Evolutionary conservation across 2,329 filamentous ascomycete genomes (phyloP).

Genomic region (Xylariaceae sp.): DNA sequence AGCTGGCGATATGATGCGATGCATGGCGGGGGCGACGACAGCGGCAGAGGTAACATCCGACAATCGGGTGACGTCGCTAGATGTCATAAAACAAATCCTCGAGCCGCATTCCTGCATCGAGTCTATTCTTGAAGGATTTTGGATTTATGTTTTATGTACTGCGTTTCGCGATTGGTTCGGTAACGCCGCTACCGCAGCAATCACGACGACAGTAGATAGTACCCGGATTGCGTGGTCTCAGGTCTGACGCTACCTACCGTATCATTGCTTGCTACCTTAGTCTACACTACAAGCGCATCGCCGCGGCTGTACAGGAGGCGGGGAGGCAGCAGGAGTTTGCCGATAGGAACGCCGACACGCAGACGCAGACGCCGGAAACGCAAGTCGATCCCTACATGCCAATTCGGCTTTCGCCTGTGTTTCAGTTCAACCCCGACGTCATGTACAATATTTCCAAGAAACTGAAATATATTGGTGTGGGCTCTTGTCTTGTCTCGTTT

Average conservation of each 20-base stretch:
- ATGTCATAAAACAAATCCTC: neutral
- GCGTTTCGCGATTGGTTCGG: slow-evolving; percentile 22
- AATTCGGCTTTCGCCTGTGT: slow-evolving; percentile 29
- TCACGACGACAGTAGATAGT: neutral
- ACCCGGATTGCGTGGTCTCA: slow-evolving; percentile 14
- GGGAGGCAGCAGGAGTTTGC: neutral
- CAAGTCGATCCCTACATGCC: slow-evolving; percentile 18
- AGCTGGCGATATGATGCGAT: no score
- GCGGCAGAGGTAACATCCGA: slow-evolving; percentile 10
- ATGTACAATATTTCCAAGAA: slow-evolving; percentile 8
- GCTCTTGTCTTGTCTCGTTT: neutral
- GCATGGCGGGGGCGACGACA: neutral
- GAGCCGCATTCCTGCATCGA: no score
- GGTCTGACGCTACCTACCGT: no score
- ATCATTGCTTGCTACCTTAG: no score
- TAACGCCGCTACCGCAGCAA: slow-evolving; percentile 17
- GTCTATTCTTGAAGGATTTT: neutral
- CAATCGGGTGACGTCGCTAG: slow-evolving; percentile 7
- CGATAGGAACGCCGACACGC: neutral
- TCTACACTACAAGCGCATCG: neutral
- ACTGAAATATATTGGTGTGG: neutral
- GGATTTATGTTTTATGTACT: neutral
- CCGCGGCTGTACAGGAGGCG: neutral
- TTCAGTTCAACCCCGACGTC: slow-evolving; percentile 22
- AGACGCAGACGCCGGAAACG: slow-evolving; percentile 9